Conservation (phyloP, 768 basidiomycete species). For the Leucogyrophana mollusca region DNA sequence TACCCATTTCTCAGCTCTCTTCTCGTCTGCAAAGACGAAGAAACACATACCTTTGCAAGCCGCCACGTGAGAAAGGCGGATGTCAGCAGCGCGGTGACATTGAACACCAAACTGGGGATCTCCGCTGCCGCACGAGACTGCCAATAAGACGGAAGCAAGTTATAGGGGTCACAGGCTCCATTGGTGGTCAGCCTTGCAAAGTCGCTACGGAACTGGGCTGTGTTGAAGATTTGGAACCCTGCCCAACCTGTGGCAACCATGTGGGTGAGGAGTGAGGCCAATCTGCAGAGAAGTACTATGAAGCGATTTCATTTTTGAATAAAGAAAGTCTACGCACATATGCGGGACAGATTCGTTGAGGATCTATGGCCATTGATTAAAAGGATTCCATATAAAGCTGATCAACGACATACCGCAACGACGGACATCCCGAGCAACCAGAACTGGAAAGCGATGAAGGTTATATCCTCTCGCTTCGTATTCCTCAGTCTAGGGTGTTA, state of each 20-base stretch:
- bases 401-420: slow-evolving; percentile 44
- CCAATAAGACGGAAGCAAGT: slow-evolving; percentile 70
- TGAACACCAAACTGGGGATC: slow-evolving; percentile 60
- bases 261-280: slow-evolving; percentile 74
- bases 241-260: slow-evolving; percentile 73
- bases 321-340: slow-evolving; percentile 33
- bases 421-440: slow-evolving; percentile 81
- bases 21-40: neutral
- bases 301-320: neutral
- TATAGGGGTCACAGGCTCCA: slow-evolving; percentile 57
- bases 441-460: slow-evolving; percentile 75
- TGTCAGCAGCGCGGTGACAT: slow-evolving; percentile 55
- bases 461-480: slow-evolving; percentile 75
- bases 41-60: slow-evolving; percentile 58
- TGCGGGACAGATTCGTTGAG: slow-evolving; percentile 82
- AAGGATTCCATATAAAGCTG: slow-evolving; percentile 23
- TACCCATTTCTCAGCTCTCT: neutral
- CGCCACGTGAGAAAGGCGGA: slow-evolving; percentile 71
- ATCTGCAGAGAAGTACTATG: slow-evolving; percentile 19
- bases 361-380: slow-evolving; percentile 17
- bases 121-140: slow-evolving; percentile 55
- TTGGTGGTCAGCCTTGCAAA: slow-evolving; percentile 59
- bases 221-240: slow-evolving; percentile 62
- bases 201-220: slow-evolving; percentile 52
- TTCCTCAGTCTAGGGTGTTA: slow-evolving; percentile 51